These are phyloP conservation scores for Rubroboletus satanas DNA, from an alignment of 768 basidiomycete genomes.

Conservation along the genomic window DNA sequence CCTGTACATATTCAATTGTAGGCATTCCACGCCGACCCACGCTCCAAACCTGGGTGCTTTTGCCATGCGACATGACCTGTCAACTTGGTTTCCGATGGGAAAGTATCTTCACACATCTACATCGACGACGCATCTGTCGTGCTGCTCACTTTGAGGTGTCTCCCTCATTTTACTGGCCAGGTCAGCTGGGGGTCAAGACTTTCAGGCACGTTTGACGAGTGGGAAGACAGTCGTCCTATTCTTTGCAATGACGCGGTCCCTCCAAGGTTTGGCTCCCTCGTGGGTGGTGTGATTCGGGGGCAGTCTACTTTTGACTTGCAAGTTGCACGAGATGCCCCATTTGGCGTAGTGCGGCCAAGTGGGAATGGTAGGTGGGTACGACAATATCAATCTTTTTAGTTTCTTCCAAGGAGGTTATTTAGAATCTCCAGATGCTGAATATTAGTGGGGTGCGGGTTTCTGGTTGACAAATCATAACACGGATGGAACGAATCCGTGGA, in stretches of 20 bases:
- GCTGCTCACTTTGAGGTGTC: background rate
- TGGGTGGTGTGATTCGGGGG: background rate
- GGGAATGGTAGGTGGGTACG: background rate
- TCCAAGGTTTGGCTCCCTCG: background rate
- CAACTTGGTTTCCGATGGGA: background rate
- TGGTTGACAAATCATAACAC: background rate
- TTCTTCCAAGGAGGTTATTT: background rate
- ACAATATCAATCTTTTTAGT: background rate
- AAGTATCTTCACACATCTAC: background rate
- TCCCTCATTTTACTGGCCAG: background rate
- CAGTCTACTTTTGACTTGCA: background rate
- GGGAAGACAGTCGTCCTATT: background rate
- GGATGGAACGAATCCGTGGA: background rate
- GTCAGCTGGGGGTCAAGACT: background rate
- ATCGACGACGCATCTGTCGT: background rate
- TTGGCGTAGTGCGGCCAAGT: background rate
- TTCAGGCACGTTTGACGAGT: background rate
- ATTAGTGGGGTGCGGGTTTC: background rate
- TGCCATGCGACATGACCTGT: background rate
- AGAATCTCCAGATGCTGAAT: background rate
- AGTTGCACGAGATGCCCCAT: background rate
- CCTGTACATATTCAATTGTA: background rate
- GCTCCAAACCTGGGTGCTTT: background rate
- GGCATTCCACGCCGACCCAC: background rate
- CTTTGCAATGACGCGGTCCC: too few species aligned